phyloP scores from a whole-genome alignment of 2,329 filamentous ascomycete species.

The Colletotrichum sp. region DNA sequence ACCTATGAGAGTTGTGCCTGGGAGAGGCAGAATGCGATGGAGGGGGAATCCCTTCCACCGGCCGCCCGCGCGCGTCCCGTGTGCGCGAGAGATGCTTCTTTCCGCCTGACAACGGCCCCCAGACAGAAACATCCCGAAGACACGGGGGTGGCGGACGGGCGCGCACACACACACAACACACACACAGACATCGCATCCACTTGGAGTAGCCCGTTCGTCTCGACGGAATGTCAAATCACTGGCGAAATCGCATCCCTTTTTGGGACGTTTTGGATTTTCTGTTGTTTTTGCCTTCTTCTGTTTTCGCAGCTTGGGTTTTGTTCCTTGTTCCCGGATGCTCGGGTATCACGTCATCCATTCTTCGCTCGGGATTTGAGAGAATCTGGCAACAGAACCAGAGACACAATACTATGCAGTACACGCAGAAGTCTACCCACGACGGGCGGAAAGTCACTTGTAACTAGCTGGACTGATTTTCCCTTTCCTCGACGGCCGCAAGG shows the following conservation, averaged over 20 bases:
- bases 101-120: neutral
- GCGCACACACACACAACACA: neutral
- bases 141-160: neutral
- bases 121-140: conserved; percentile 16
- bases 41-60: neutral
- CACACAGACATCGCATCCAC: neutral
- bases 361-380: neutral
- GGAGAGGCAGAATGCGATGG: neutral
- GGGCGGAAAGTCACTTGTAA: neutral
- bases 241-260: neutral
- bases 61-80: neutral
- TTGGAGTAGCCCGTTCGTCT: conserved; percentile 15
- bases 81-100: neutral
- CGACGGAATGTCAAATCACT: conserved; percentile 8
- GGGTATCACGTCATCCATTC: conserved; percentile 11
- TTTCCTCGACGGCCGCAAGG: neutral
- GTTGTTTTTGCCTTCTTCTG: neutral
- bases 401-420: neutral
- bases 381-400: neutral
- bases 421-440: neutral
- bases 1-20: neutral
- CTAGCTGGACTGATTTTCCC: neutral
- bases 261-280: neutral
- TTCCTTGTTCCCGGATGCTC: conserved; percentile 8
- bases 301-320: neutral